Evolutionary conservation across 2,329 filamentous ascomycete genomes (phyloP).

Genomic region (Epichloe hybrida): DNA sequence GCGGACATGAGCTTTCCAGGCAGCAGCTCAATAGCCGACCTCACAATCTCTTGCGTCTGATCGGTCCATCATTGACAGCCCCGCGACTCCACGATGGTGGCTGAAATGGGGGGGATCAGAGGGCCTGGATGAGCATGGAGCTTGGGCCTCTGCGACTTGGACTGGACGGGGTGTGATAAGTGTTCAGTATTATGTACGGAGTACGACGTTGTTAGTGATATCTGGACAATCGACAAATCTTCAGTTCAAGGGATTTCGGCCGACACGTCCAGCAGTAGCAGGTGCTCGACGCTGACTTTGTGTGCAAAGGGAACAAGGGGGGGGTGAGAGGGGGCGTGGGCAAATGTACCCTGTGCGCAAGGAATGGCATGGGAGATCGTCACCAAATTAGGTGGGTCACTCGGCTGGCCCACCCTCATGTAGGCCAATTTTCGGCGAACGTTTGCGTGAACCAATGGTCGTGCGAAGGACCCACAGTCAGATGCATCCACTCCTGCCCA

Average conservation of each 20-base stretch:
- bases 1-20: no score
- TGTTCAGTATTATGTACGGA: no score
- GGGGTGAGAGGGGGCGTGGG: background rate
- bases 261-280: slow-evolving; percentile 1
- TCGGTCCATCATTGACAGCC: background rate
- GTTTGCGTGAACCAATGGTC: background rate
- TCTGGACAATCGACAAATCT: background rate
- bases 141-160: background rate
- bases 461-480: background rate
- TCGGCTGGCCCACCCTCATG: background rate
- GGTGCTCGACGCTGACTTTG: background rate
- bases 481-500: background rate
- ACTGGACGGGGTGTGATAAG: background rate
- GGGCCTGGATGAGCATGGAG: background rate
- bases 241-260: slow-evolving; percentile 2
- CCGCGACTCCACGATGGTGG: slow-evolving; percentile 1
- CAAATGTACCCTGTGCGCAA: background rate
- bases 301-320: background rate
- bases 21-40: no score
- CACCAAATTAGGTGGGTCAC: slow-evolving; percentile 1
- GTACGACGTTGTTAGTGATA: background rate
- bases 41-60: no score
- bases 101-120: background rate
- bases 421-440: slow-evolving; percentile 4
- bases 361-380: slow-evolving; percentile 1